Evolutionary conservation across 345 rosid species (phyloP).

Genomic region (Syzygium jambos): DNA sequence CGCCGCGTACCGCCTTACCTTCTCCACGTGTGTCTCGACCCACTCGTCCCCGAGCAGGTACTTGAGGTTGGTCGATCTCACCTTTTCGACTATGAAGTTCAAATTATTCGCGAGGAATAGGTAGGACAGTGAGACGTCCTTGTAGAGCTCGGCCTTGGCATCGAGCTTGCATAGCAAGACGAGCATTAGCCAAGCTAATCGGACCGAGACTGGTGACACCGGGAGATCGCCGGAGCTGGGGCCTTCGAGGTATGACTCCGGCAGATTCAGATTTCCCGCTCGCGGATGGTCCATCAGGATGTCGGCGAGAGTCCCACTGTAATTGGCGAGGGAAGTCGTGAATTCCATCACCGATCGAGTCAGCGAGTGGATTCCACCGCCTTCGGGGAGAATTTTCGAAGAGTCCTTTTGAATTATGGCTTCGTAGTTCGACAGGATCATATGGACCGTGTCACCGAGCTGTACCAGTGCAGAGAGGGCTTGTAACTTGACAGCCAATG

Average conservation of each 20-base stretch:
- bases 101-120: slow-evolving; percentile 27
- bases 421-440: slow-evolving; percentile 8
- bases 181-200: slow-evolving; percentile 14
- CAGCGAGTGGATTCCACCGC: slow-evolving; percentile 17
- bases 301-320: slow-evolving; percentile 10
- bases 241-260: slow-evolving; percentile 7
- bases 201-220: slow-evolving; percentile 7
- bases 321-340: slow-evolving; percentile 4
- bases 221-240: background rate
- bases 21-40: slow-evolving; percentile 7
- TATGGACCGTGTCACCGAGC: slow-evolving; percentile 9
- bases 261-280: background rate
- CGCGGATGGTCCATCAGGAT: slow-evolving; percentile 13
- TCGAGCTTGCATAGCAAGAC: slow-evolving; percentile 18
- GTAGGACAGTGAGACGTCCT: slow-evolving; percentile 9
- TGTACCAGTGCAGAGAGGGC: slow-evolving; percentile 8
- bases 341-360: slow-evolving; percentile 7
- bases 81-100: slow-evolving; percentile 5
- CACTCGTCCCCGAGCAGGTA: slow-evolving; percentile 17
- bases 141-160: slow-evolving; percentile 14
- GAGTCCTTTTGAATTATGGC: slow-evolving; percentile 11
- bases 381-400: background rate
- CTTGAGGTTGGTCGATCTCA: slow-evolving; percentile 11
- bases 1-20: slow-evolving; percentile 7
- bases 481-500: slow-evolving; percentile 14